Base-by-base conservation (phyloP, 2,329 filamentous ascomycete genomes). In the Trichophyton benhamiae region DNA sequence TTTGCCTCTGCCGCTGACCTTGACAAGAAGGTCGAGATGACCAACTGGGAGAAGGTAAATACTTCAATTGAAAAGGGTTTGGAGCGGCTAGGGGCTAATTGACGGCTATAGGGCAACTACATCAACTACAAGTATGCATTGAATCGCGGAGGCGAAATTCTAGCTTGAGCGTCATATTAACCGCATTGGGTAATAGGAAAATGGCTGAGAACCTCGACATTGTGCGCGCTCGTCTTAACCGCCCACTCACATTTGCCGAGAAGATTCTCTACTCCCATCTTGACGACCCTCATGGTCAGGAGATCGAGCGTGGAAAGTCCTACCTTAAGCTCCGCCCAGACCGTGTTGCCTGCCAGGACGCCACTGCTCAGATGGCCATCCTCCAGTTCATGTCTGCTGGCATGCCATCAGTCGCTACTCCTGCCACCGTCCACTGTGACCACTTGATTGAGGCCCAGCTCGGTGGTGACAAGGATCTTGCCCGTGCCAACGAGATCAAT, bases 361-460 rank as follows among this genome's bases (percentile, higher is more conserved):
- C 94, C 74, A 97, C 94, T 64, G 94, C 94, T 66, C 94, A 99
- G 83, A 99, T 99, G 94, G 94, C 94, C 67, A 96, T 99, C 69
- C 83, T 99, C 63, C 94, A 99, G 82, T 99, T 99, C 84, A 99
- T 99, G 91, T 96, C 90, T 61, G 92, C 94, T 64, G 92, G 92
- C 76, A 92, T 99, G 89, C 89, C 90, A 67, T 87, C 87, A 25
- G 94, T 97, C 65, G 91, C 91, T 66, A 97, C 95, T 71, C 94
- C 94, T 59, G 86, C 87, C 70, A 97, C 92, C 58, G 92, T 99
- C 66, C 94, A 99, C 85, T 97, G 94, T 75, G 94, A 99, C 78
- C 94, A 99, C 80, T 85, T 99, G 83, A 99, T 99, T 77, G 92
- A 97, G 83, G 94, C 92, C 65, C 92, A 97, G 79, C 75, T 92